Percentiles rank a stretch among this genome's conserved stretches.
Evolutionary conservation across 106 monocot species (phyloP).

Genomic region (Dactylorhiza incarnata): DNA sequence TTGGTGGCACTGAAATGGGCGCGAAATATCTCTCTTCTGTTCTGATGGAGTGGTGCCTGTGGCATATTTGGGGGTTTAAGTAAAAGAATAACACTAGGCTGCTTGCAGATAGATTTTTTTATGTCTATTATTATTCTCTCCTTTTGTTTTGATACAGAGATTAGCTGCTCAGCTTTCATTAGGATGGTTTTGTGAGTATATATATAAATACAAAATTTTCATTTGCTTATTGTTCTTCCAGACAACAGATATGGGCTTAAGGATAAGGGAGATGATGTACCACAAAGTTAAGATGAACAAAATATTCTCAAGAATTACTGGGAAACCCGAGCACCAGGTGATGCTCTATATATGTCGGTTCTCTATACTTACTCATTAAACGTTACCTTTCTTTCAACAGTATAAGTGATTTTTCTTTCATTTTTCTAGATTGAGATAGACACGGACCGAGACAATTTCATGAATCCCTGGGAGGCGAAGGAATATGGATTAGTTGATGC

Average conservation of each 20-base stretch:
- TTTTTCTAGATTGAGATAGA: constrained; percentile 63
- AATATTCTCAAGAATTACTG: constrained; percentile 87
- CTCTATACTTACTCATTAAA: not conserved
- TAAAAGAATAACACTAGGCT: too few relatives aligned
- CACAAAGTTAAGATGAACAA: constrained; percentile 91
- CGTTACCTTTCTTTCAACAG: not conserved
- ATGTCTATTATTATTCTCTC: too few relatives aligned
- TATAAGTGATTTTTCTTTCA: not conserved
- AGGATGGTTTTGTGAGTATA: too few relatives aligned
- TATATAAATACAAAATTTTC: not conserved
- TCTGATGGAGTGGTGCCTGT: too few relatives aligned
- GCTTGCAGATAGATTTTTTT: too few relatives aligned
- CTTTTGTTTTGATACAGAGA: too few relatives aligned
- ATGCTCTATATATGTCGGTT: not conserved
- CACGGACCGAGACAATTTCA: constrained; percentile 88
- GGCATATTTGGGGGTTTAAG: too few relatives aligned
- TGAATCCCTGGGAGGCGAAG: constrained; percentile 95
- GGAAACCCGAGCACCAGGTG: constrained; percentile 81
- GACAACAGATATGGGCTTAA: constrained; percentile 78
- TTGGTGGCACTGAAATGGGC: too few relatives aligned
- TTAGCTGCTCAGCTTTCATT: too few relatives aligned
- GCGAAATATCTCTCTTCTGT: too few relatives aligned
- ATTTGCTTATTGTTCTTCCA: constrained; percentile 14
- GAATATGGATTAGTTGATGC: constrained; percentile 91
- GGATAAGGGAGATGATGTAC: constrained; percentile 88